Evolutionary conservation across 352 stramenopile genomes (phyloP).

Genomic region (Phytophthora citricola): DNA sequence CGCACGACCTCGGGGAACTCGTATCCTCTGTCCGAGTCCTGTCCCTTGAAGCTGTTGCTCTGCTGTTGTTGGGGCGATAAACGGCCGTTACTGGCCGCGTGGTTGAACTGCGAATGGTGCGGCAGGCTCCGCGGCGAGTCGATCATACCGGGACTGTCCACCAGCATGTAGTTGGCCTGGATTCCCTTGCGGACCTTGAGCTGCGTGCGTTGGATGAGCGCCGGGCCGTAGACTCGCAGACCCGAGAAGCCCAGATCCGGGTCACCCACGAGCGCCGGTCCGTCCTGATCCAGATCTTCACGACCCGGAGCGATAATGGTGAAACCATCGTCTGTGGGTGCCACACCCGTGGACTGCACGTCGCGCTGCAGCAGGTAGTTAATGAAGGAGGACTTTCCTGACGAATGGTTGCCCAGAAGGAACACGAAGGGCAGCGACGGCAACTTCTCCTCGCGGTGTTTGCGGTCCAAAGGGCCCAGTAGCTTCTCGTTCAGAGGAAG

Average conservation of each 20-base stretch:
- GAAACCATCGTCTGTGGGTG: constrained; percentile 99
- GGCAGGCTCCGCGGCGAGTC: constrained; percentile 91
- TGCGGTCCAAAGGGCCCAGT: constrained; percentile 87
- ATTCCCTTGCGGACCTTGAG: constrained; percentile 97
- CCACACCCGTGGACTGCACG: constrained; percentile 98
- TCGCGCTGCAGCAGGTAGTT: constrained; percentile 97
- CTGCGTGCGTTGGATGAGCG: constrained; percentile 98
- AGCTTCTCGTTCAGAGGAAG: constrained; percentile 88
- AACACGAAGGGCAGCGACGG: constrained; percentile 98
- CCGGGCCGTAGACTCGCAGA: constrained; percentile 96
- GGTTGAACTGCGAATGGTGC: constrained; percentile 65
- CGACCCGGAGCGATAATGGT: constrained; percentile 98
- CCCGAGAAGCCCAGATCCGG: constrained; percentile 98
- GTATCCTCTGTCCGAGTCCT: constrained; percentile 93
- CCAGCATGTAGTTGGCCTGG: constrained; percentile 97
- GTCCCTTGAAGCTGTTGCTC: constrained; percentile 40
- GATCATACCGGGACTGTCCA: constrained; percentile 99
- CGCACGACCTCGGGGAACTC: constrained; percentile 97
- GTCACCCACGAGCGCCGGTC: constrained; percentile 94
- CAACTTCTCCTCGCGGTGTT: constrained; percentile 91
- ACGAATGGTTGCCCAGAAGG: constrained; percentile 99
- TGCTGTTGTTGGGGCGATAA: constrained; percentile 45
- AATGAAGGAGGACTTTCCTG: constrained; percentile 99
- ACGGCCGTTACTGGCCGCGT: constrained; percentile 32
- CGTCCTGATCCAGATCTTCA: constrained; percentile 97